A percentile compares a stretch with the other conserved stretches of the same genome.
Conservation (phyloP, 768 basidiomycete species). For the Pulveroboletus sp. region DNA sequence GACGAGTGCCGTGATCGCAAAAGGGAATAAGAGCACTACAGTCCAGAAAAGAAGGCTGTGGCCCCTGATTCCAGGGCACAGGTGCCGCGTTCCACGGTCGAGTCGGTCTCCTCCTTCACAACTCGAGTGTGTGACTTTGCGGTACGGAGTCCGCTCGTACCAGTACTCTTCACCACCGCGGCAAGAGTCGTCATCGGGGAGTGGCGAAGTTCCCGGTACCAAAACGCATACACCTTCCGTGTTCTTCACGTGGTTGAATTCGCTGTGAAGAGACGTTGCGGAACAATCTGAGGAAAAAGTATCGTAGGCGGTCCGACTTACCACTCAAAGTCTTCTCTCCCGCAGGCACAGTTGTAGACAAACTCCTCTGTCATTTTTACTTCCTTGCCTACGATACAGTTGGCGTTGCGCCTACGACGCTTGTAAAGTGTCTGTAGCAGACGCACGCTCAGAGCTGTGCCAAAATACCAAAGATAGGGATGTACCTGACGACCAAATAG, state of each 20-base stretch:
- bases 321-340: slow-evolving; percentile 88
- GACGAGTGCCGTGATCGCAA: slow-evolving; percentile 67
- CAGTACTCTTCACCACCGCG: slow-evolving; percentile 65
- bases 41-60: slow-evolving; percentile 83
- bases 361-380: slow-evolving; percentile 48
- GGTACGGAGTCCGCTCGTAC: slow-evolving; percentile 92
- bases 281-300: background rate
- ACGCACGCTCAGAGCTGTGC: background rate
- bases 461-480: background rate
- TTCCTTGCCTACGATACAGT: slow-evolving; percentile 80
- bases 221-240: slow-evolving; percentile 70
- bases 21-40: slow-evolving; percentile 69
- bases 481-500: slow-evolving; percentile 86
- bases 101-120: slow-evolving; percentile 79
- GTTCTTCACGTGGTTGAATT: slow-evolving; percentile 86
- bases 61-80: slow-evolving; percentile 76
- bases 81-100: slow-evolving; percentile 69
- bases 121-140: slow-evolving; percentile 83
- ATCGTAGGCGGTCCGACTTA: slow-evolving; percentile 33
- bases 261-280: slow-evolving; percentile 42
- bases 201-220: slow-evolving; percentile 60
- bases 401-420: slow-evolving; percentile 70
- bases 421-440: slow-evolving; percentile 76
- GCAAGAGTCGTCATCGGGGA: slow-evolving; percentile 61
- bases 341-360: slow-evolving; percentile 71